Percentiles rank a stretch among this genome's conserved stretches.
Evolutionary conservation across 257 asterid species (phyloP).

Genomic region (Lithospermum erythrorhizon): DNA sequence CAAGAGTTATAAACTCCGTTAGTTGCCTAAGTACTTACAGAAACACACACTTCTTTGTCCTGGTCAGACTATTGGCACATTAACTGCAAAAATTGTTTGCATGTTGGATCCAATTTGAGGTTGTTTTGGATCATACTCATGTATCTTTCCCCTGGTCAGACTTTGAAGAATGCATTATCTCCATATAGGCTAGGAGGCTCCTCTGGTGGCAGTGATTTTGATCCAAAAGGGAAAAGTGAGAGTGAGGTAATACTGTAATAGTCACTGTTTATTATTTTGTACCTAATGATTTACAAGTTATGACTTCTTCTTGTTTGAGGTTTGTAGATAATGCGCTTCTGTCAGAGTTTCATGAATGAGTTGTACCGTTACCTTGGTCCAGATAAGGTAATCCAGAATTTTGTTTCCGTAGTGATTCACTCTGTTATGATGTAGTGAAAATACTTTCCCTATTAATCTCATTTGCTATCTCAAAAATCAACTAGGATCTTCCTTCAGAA

Average conservation of each 20-base stretch:
- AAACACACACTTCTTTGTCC: neutral
- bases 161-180: conserved; percentile 87
- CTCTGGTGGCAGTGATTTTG: conserved; percentile 97
- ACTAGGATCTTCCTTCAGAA: conserved; percentile 94
- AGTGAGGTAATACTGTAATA: conserved; percentile 55
- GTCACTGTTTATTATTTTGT: conserved; percentile 10
- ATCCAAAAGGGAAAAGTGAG: conserved; percentile 86
- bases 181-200: conserved; percentile 98
- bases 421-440: conserved; percentile 7
- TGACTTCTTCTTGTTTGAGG: conserved; percentile 17
- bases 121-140: conserved; percentile 13
- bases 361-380: conserved; percentile 90
- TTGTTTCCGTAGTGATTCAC: conserved; percentile 5
- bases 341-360: conserved; percentile 98
- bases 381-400: conserved; percentile 56
- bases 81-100: neutral
- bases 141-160: conserved; percentile 42
- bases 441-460: conserved; percentile 10
- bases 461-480: conserved; percentile 6
- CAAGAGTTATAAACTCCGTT: neutral
- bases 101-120: conserved; percentile 3
- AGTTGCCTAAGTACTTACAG: neutral
- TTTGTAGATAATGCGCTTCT: conserved; percentile 79
- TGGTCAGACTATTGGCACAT: neutral
- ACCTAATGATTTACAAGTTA: conserved; percentile 11